Conservation (phyloP, 352 stramenopile genomes). For the Pythium coloratum region DNA sequence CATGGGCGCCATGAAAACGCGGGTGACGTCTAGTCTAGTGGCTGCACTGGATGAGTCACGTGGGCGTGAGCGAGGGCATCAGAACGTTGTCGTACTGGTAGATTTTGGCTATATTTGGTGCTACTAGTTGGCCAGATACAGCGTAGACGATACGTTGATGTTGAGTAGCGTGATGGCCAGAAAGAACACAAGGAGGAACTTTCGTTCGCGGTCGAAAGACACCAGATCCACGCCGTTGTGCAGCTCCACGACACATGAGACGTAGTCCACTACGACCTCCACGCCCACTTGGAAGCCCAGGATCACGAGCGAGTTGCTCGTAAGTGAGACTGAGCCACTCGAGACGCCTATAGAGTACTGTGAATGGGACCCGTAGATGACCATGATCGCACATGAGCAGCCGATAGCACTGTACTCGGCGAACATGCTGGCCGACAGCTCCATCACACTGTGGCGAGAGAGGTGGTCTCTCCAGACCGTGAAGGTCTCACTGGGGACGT, state of each 20-base stretch:
- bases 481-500: neutral
- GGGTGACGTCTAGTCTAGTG: too few relatives aligned
- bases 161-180: slow-evolving; percentile 36
- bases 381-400: slow-evolving; percentile 37
- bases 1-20: neutral
- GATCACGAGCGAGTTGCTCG: neutral
- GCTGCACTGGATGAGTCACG: too few relatives aligned
- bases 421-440: slow-evolving; percentile 47
- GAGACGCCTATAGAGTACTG: slow-evolving; percentile 19
- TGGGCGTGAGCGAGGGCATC: too few relatives aligned
- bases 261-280: slow-evolving; percentile 30
- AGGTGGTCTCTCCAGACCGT: slow-evolving; percentile 25
- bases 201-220: slow-evolving; percentile 10
- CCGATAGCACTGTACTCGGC: slow-evolving; percentile 50
- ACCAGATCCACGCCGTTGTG: slow-evolving; percentile 15
- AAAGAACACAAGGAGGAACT: slow-evolving; percentile 35
- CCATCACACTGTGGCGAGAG: slow-evolving; percentile 24
- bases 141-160: slow-evolving; percentile 13
- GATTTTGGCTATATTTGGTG: neutral
- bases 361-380: slow-evolving; percentile 35
- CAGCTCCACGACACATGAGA: slow-evolving; percentile 35
- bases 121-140: neutral
- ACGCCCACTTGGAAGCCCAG: neutral
- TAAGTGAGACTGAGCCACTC: neutral
- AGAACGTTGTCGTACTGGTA: neutral